Percentiles rank a stretch among this genome's conserved stretches.
Conservation (phyloP, 768 basidiomycete species). For the Phaffia tasmanica region DNA sequence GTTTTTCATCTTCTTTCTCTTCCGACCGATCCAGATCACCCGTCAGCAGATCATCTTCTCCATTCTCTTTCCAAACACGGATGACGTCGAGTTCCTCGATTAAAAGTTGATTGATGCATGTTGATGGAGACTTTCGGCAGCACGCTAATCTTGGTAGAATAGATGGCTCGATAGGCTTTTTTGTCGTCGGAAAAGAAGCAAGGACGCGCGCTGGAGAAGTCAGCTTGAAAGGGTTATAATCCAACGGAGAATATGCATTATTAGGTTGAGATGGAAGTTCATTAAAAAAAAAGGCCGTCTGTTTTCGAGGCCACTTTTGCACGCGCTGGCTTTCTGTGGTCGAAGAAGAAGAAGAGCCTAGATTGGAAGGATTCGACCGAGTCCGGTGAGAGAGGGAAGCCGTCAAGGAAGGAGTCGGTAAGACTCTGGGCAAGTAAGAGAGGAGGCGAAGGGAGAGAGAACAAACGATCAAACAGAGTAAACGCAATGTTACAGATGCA, state of each 20-base stretch:
- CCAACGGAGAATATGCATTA: too few species aligned
- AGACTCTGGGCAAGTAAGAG: not conserved
- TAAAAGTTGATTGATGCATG: constrained; percentile 58
- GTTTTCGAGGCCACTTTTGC: too few species aligned
- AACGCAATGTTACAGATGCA: not conserved
- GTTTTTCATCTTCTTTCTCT: constrained; percentile 18
- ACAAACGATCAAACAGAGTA: not conserved
- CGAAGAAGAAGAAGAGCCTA: too few species aligned
- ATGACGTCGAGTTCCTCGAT: constrained; percentile 52
- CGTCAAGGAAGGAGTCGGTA: not conserved
- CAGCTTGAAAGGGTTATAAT: too few species aligned
- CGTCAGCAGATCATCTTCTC: constrained; percentile 1
- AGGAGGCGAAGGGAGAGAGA: not conserved
- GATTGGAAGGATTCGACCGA: too few species aligned
- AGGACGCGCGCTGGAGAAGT: too few species aligned
- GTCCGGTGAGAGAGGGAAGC: too few species aligned
- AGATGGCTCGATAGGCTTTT: not conserved
- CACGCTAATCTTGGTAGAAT: constrained; percentile 47
- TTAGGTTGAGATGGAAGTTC: too few species aligned
- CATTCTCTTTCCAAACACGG: constrained; percentile 26
- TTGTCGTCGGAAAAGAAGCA: not conserved
- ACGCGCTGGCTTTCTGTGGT: too few species aligned
- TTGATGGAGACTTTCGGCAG: constrained; percentile 53
- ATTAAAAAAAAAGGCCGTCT: too few species aligned
- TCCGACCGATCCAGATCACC: constrained; percentile 19